Percentiles rank a stretch among this genome's conserved stretches.
These are phyloP conservation scores for Termitomyces sp. DNA, from an alignment of 768 basidiomycete species.

Conservation along the genomic window DNA sequence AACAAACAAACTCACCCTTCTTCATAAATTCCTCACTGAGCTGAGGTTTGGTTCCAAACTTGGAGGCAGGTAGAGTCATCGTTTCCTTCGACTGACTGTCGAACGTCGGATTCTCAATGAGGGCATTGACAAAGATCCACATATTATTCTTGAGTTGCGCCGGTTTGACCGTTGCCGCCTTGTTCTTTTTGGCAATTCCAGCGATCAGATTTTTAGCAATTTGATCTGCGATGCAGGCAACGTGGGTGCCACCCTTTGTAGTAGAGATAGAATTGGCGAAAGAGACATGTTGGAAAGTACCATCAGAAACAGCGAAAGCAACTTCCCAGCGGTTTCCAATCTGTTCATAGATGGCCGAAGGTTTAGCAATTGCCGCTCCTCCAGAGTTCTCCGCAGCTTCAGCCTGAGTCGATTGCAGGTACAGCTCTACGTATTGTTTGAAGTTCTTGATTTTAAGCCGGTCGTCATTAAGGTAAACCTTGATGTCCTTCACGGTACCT, in stretches of 20 bases:
- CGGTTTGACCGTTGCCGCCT: slow-evolving; percentile 89
- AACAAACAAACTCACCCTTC: slow-evolving; percentile 57
- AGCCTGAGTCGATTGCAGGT: slow-evolving; percentile 71
- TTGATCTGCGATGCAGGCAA: slow-evolving; percentile 79
- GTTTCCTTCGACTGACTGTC: slow-evolving; percentile 99
- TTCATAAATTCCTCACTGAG: slow-evolving; percentile 94
- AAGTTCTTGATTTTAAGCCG: slow-evolving; percentile 90
- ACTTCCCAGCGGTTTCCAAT: slow-evolving; percentile 88
- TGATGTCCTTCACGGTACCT: slow-evolving; percentile 89
- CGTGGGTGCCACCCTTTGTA: slow-evolving; percentile 94
- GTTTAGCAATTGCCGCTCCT: slow-evolving; percentile 75
- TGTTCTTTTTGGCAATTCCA: slow-evolving; percentile 94
- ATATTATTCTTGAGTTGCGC: slow-evolving; percentile 96
- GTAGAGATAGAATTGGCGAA: slow-evolving; percentile 98
- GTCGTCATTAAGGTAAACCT: slow-evolving; percentile 91
- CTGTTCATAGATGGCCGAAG: slow-evolving; percentile 76
- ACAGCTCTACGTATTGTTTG: slow-evolving; percentile 96
- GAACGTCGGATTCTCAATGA: slow-evolving; percentile 97
- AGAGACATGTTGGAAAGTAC: slow-evolving; percentile 88
- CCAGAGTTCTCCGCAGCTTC: slow-evolving; percentile 65
- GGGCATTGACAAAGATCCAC: slow-evolving; percentile 95
- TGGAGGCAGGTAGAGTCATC: slow-evolving; percentile 77
- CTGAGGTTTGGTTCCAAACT: slow-evolving; percentile 85
- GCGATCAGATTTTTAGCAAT: slow-evolving; percentile 80
- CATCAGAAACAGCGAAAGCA: slow-evolving; percentile 91